Percentiles rank a stretch among this genome's conserved stretches.
Conservation (phyloP, 805 yeast genomes). For the Sugiyamaella boreocaroliniensis region DNA sequence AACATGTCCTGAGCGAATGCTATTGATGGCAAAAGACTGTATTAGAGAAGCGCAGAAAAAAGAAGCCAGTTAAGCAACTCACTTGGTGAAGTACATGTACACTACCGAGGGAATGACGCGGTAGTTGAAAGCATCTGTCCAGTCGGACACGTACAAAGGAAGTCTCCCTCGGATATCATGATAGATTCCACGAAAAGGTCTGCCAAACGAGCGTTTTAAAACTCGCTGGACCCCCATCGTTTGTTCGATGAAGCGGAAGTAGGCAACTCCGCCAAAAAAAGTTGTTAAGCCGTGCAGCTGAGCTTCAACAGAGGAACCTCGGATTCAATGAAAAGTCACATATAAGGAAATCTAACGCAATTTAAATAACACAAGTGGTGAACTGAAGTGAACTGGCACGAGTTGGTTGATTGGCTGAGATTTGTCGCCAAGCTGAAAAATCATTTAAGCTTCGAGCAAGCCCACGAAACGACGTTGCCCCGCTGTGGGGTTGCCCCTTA, state of each 20-base stretch:
- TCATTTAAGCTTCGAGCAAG: too few species aligned
- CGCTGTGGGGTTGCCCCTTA: background rate
- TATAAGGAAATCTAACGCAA: too few species aligned
- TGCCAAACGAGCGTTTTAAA: conserved; percentile 10
- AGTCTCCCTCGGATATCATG: conserved; percentile 45
- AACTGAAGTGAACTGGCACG: too few species aligned
- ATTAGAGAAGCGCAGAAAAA: background rate
- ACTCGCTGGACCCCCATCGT: background rate
- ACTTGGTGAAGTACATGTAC: conserved; percentile 79
- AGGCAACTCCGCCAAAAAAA: background rate
- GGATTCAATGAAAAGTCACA: too few species aligned
- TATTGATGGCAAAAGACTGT: conserved; percentile 67
- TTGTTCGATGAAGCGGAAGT: background rate
- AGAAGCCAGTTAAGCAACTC: background rate
- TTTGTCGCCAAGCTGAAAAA: too few species aligned
- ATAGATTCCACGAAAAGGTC: conserved; percentile 45
- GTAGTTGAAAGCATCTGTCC: conserved; percentile 77
- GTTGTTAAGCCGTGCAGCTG: too few species aligned
- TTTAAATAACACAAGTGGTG: too few species aligned
- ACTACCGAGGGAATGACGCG: conserved; percentile 80
- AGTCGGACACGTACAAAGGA: conserved; percentile 71
- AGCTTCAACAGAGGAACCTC: too few species aligned
- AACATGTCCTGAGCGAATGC: conserved; percentile 98
- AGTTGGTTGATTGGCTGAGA: too few species aligned
- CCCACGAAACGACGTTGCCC: too few species aligned